Conservation (phyloP, 2,329 filamentous ascomycete species). For the Colletotrichum sp. region DNA sequence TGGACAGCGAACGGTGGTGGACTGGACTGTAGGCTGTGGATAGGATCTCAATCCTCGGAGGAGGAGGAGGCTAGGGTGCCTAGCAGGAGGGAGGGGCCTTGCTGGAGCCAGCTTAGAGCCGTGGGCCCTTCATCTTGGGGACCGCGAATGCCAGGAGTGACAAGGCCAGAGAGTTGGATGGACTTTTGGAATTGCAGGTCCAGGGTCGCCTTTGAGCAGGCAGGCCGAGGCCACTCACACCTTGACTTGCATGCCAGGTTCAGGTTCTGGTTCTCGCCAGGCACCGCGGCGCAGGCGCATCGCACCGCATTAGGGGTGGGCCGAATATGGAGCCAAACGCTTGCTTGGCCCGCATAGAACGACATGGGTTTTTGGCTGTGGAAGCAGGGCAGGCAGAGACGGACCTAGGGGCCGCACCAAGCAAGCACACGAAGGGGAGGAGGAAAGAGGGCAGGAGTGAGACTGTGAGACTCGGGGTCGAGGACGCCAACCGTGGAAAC, state of each 20-base stretch:
- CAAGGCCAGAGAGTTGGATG: background rate
- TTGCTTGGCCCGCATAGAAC: constrained; percentile 13
- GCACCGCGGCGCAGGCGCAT: background rate
- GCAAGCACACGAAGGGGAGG: background rate
- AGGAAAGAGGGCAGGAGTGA: background rate
- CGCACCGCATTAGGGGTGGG: constrained; percentile 9
- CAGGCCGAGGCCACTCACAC: constrained; percentile 9
- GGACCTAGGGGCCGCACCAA: background rate
- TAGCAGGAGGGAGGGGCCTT: background rate
- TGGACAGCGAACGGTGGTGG: background rate
- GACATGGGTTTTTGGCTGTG: background rate
- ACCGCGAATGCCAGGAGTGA: background rate
- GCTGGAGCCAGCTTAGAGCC: background rate
- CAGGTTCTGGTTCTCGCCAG: background rate
- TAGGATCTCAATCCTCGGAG: constrained; percentile 15
- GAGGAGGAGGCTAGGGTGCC: background rate
- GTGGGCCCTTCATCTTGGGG: constrained; percentile 18
- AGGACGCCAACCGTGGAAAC: background rate
- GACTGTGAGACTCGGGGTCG: background rate
- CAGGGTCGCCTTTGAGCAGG: background rate
- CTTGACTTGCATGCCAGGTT: background rate
- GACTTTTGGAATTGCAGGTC: constrained; percentile 11
- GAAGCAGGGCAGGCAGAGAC: background rate
- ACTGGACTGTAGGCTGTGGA: background rate
- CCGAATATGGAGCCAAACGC: constrained; percentile 9